Evolutionary conservation across 345 rosid genomes (phyloP).

Genomic region (Gossypium stocksii): DNA sequence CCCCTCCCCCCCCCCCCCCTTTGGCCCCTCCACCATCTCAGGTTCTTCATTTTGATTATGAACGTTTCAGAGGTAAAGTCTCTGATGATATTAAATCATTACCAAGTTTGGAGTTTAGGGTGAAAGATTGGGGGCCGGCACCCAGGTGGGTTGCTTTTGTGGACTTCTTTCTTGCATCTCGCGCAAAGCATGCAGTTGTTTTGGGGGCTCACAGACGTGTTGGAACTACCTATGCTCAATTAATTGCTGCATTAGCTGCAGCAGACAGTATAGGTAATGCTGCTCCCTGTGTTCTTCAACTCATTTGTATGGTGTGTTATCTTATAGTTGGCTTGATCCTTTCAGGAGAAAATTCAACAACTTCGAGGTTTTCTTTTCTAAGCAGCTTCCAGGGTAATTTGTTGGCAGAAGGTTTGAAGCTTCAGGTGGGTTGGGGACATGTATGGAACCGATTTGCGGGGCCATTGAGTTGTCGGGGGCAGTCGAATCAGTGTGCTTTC

Average conservation of each 20-base stretch:
- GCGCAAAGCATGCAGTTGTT: slow-evolving; percentile 68
- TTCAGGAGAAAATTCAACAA: slow-evolving; percentile 58
- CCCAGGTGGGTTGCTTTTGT: slow-evolving; percentile 99
- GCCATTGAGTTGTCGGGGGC: slow-evolving; percentile 75
- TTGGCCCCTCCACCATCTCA: slow-evolving; percentile 24
- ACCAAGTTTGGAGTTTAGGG: slow-evolving; percentile 56
- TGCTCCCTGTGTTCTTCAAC: not conserved
- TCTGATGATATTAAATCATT: slow-evolving; percentile 34
- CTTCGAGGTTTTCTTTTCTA: slow-evolving; percentile 56
- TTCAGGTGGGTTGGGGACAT: slow-evolving; percentile 96
- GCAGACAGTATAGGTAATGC: slow-evolving; percentile 68
- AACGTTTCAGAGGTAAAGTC: slow-evolving; percentile 58
- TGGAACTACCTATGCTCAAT: slow-evolving; percentile 89
- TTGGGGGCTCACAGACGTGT: slow-evolving; percentile 91
- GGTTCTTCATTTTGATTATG: slow-evolving; percentile 83
- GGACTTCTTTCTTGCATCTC: slow-evolving; percentile 93
- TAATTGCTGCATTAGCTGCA: slow-evolving; percentile 83
- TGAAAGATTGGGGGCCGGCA: slow-evolving; percentile 97
- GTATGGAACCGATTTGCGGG: slow-evolving; percentile 95
- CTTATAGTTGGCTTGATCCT: not conserved
- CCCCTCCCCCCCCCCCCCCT: no score
- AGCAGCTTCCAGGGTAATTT: slow-evolving; percentile 88
- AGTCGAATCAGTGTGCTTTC: slow-evolving; percentile 74
- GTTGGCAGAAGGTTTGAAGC: slow-evolving; percentile 56
- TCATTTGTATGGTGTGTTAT: not conserved